Percentiles rank a stretch among this genome's conserved stretches.
Evolutionary conservation across 1,139 yeast species (phyloP).

Genomic region (Lodderomyces jiufengensis): DNA sequence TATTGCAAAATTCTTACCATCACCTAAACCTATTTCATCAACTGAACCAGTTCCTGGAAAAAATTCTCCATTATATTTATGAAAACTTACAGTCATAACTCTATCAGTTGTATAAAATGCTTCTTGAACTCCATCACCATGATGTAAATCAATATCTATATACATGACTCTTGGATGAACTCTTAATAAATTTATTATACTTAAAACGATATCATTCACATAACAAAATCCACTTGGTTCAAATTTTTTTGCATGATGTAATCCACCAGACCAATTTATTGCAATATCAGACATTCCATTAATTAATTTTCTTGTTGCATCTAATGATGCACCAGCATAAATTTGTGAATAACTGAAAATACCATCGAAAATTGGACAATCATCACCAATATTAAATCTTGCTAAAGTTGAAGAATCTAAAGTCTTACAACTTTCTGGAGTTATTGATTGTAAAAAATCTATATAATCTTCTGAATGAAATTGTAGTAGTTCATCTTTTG

Average conservation of each 20-base stretch:
- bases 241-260: slow-evolving; percentile 93
- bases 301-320: slow-evolving; percentile 82
- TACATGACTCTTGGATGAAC: slow-evolving; percentile 89
- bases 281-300: slow-evolving; percentile 91
- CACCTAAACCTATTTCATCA: slow-evolving; percentile 82
- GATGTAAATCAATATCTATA: slow-evolving; percentile 94
- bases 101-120: slow-evolving; percentile 94
- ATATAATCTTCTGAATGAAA: slow-evolving; percentile 90
- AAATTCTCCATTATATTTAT: slow-evolving; percentile 91
- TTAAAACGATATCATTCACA: slow-evolving; percentile 88
- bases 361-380: slow-evolving; percentile 97
- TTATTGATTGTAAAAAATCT: slow-evolving; percentile 70
- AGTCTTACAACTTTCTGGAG: slow-evolving; percentile 73
- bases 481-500: slow-evolving; percentile 68
- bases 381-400: slow-evolving; percentile 93
- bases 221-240: slow-evolving; percentile 96
- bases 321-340: slow-evolving; percentile 90
- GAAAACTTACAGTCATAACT: slow-evolving; percentile 93
- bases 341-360: slow-evolving; percentile 82
- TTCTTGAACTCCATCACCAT: slow-evolving; percentile 98
- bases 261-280: slow-evolving; percentile 95
- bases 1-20: slow-evolving; percentile 80
- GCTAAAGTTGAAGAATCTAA: slow-evolving; percentile 54
- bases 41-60: slow-evolving; percentile 96
- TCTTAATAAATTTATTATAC: slow-evolving; percentile 76